phyloP scores from a whole-genome alignment of 2,329 filamentous ascomycete genomes.

The Aspergillus spinulosporus region DNA sequence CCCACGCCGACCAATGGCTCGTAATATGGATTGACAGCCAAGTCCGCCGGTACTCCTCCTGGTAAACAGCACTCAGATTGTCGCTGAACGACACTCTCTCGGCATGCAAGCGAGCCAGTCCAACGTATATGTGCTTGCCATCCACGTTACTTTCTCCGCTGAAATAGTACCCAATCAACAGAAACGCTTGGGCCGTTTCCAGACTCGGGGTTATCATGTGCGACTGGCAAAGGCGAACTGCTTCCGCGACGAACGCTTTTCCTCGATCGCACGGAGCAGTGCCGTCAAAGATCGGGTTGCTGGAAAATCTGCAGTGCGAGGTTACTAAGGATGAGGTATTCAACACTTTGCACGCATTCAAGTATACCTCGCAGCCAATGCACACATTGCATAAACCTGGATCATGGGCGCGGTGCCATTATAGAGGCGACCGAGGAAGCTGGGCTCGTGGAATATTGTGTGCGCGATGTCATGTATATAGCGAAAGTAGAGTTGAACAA shows the following conservation, averaged over 20 bases:
- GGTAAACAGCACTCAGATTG: neutral
- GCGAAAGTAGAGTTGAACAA: conserved; percentile 24
- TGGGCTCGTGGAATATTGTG: conserved; percentile 25
- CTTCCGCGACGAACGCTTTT: conserved; percentile 16
- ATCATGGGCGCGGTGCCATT: conserved; percentile 21
- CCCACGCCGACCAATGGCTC: conserved; percentile 24
- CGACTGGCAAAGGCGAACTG: conserved; percentile 17
- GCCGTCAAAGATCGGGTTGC: conserved; percentile 15
- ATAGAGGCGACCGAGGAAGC: conserved; percentile 21
- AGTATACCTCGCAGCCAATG: conserved; percentile 24
- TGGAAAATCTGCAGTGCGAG: conserved; percentile 18
- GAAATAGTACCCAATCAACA: conserved; percentile 23
- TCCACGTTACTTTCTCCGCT: conserved; percentile 23
- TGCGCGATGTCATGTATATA: conserved; percentile 27
- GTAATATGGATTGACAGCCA: conserved; percentile 25
- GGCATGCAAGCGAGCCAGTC: conserved; percentile 24
- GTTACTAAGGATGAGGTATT: neutral
- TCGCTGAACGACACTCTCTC: conserved; percentile 18
- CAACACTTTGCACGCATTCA: neutral
- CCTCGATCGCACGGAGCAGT: conserved; percentile 21
- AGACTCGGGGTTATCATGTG: conserved; percentile 19
- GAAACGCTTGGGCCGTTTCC: conserved; percentile 22
- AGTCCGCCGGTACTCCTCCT: conserved; percentile 23
- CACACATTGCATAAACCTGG: conserved; percentile 25
- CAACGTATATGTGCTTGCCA: conserved; percentile 25